Evolutionary conservation across 495 filamentous ascomycete species (phyloP).

Genomic region (Umbilicaria muhlenbergii): DNA sequence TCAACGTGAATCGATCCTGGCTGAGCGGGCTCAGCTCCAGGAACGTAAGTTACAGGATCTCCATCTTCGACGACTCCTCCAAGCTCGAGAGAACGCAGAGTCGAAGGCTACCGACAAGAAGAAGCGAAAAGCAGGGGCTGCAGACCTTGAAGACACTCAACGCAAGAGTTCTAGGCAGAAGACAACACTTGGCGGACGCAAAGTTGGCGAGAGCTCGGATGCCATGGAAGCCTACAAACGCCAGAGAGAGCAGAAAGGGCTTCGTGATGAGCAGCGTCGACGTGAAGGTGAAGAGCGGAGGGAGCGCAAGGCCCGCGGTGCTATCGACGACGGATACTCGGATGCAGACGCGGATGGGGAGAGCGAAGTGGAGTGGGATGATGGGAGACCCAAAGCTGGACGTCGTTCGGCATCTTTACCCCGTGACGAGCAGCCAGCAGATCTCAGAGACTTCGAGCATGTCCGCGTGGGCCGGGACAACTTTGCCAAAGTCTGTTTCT

Average conservation of each 20-base stretch:
- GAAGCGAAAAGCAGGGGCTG: constrained; percentile 67
- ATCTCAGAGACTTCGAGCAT: constrained; percentile 67
- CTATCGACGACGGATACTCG: constrained; percentile 29
- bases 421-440: constrained; percentile 44
- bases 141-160: constrained; percentile 54
- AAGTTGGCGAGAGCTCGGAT: constrained; percentile 60
- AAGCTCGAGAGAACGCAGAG: constrained; percentile 48
- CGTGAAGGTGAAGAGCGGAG: constrained; percentile 48
- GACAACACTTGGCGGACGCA: constrained; percentile 59
- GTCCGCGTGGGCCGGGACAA: constrained; percentile 65
- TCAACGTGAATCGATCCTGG: constrained; percentile 75
- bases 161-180: constrained; percentile 74
- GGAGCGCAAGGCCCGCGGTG: constrained; percentile 32
- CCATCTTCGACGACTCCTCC: constrained; percentile 66
- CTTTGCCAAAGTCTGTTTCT: constrained; percentile 78
- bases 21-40: constrained; percentile 68
- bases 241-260: constrained; percentile 66
- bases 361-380: constrained; percentile 66
- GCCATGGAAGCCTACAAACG: constrained; percentile 74
- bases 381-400: constrained; percentile 16
- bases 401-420: constrained; percentile 24
- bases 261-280: constrained; percentile 52
- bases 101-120: constrained; percentile 38
- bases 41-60: constrained; percentile 69
- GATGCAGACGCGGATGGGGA: constrained; percentile 58